These are phyloP conservation scores for Chondrostereum purpureum DNA, from an alignment of 1,284 basidiomycete genomes.

Conservation along the genomic window DNA sequence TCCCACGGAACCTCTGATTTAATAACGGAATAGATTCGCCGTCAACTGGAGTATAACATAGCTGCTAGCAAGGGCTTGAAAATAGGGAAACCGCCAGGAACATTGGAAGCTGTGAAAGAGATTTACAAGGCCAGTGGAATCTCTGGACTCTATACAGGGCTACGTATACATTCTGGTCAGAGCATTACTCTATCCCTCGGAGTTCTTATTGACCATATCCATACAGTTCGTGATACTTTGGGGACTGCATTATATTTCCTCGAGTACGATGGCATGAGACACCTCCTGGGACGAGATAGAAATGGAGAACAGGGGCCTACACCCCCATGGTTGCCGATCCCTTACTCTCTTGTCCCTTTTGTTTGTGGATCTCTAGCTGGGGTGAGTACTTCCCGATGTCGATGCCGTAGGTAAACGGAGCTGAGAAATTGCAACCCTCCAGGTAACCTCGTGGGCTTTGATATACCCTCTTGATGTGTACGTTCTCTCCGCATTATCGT, in stretches of 20 bases:
- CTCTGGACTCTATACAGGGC: conserved; percentile 76
- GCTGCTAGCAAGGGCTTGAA: conserved; percentile 69
- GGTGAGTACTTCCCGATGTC: conserved; percentile 30
- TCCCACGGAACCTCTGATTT: background rate
- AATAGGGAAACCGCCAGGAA: conserved; percentile 64
- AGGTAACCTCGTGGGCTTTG: conserved; percentile 73
- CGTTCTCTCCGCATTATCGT: conserved; percentile 20
- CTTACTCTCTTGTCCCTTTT: conserved; percentile 73
- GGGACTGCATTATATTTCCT: conserved; percentile 85
- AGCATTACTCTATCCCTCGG: conserved; percentile 1
- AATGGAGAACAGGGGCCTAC: conserved; percentile 71
- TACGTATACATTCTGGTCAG: conserved; percentile 73
- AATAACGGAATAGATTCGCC: conserved; percentile 55
- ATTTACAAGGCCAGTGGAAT: conserved; percentile 65
- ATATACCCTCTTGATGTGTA: conserved; percentile 83
- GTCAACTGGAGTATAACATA: conserved; percentile 93
- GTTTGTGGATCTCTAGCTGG: conserved; percentile 80
- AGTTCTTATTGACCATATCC: conserved; percentile 1
- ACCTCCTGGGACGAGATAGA: conserved; percentile 63
- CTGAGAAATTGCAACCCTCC: background rate
- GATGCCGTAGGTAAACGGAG: background rate
- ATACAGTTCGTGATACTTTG: conserved; percentile 67
- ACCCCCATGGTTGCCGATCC: conserved; percentile 75
- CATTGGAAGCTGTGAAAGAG: conserved; percentile 66
- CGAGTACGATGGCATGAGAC: conserved; percentile 81